Base-by-base conservation (phyloP, 129 eudicot species). In the Saposhnikovia divaricata region DNA sequence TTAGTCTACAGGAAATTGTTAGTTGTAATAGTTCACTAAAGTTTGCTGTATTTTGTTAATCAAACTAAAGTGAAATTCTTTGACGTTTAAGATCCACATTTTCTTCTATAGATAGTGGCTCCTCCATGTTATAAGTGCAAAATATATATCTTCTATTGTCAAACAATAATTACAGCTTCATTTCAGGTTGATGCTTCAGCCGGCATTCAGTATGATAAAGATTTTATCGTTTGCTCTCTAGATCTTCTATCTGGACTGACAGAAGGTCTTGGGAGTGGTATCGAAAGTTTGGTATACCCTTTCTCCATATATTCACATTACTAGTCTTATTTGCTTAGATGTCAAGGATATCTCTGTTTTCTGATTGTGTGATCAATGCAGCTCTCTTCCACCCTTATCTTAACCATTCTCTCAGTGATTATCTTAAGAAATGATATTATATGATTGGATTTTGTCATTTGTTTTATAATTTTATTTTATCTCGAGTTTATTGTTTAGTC, bases 191-290 rank as follows among this genome's bases (percentile, higher is more conserved):
- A 90, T 82, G 88, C 79, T 82, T 83, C 92, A 65, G 94, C 96
- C 74, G 98, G 97, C n/a, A 84, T 86, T 78, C 98, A 84, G 78
- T 90, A 90, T 89, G 98, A 94, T 80, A 92, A 87, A 84, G 98
- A 94, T 74, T 94, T 94, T 78, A 81, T 86, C 51, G 97, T 94
- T 45, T 94, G 98, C 84, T 90, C 92, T 70, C 86, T 94, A 89
- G 98, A 94, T 82, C 91, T 94, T 80, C 94, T 94, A 23, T 94
- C 98, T 27, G 97, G 98, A 72, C 92, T 94, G 43, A 82, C 96
- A 9, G 98, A 94, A 81, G 98, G 96, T 77, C 98, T 94, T 90
- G 97, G 97, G 38, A 86, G 93, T 80, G 97, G 97, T 78, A 83
- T 94, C 14, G 98, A 94, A 86, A 92, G 94, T 83, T 85, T 94